These are phyloP conservation scores for Umbelopsis isabellina DNA, from an alignment of 192 early-diverging fungal species.

Conservation along the genomic window DNA sequence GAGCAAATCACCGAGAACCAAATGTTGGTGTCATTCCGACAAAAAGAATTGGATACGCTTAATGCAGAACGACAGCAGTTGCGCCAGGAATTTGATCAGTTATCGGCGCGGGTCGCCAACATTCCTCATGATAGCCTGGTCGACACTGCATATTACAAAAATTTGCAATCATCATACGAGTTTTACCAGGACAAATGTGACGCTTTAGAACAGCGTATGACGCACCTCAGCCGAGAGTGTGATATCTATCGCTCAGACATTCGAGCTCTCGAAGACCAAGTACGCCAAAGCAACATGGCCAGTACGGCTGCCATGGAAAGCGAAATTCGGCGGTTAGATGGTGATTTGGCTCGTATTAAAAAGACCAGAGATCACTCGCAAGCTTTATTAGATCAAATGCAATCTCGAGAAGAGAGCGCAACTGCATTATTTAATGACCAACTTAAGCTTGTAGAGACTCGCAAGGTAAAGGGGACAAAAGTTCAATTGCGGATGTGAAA, in stretches of 20 bases:
- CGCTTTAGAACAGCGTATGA: conserved; percentile 47
- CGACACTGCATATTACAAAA: conserved; percentile 56
- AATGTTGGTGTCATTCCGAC: conserved; percentile 47
- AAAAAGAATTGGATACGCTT: conserved; percentile 53
- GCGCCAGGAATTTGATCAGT: conserved; percentile 48
- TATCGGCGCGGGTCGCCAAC: conserved; percentile 48
- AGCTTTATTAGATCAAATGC: conserved; percentile 46
- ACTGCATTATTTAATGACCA: conserved; percentile 51
- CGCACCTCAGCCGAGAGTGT: conserved; percentile 44
- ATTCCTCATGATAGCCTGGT: conserved; percentile 54
- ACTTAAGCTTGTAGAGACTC: conserved; percentile 45
- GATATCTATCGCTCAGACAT: conserved; percentile 45
- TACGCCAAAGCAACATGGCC: conserved; percentile 39
- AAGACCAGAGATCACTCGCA: conserved; percentile 58
- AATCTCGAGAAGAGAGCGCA: conserved; percentile 45
- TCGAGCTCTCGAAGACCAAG: conserved; percentile 43
- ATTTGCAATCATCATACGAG: conserved; percentile 46
- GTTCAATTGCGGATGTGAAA: too few species aligned
- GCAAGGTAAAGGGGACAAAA: neutral
- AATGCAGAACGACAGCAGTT: conserved; percentile 53
- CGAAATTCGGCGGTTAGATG: conserved; percentile 56
- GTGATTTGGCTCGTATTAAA: conserved; percentile 56
- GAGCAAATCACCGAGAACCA: conserved; percentile 49
- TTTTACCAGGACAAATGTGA: conserved; percentile 50
- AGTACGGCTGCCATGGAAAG: conserved; percentile 52